phyloP scores from a whole-genome alignment of 2,329 filamentous ascomycete species.

The Cercospora nicotianae region DNA sequence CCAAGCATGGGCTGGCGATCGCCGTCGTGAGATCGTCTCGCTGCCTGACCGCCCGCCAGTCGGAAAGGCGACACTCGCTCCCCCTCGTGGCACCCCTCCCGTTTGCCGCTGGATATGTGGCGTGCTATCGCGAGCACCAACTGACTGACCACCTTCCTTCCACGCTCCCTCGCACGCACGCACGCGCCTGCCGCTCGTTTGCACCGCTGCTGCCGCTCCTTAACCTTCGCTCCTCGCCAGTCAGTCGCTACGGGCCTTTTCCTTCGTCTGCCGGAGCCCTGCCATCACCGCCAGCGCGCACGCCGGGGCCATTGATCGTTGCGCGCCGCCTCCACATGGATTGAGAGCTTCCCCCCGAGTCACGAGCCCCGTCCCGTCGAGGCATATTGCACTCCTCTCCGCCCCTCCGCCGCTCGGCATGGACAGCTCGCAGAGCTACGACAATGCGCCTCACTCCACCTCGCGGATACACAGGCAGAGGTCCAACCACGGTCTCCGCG shows the following conservation, averaged over 20 bases:
- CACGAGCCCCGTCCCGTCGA: not conserved
- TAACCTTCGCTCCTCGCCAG: not conserved
- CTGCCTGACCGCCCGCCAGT: slow-evolving; percentile 11
- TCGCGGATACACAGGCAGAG: slow-evolving; percentile 30
- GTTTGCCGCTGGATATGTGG: slow-evolving; percentile 13
- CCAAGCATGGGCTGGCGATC: not conserved
- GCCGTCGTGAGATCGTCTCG: slow-evolving; percentile 10
- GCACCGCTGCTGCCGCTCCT: slow-evolving; percentile 3
- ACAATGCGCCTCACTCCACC: slow-evolving; percentile 17
- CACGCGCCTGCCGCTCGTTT: slow-evolving; percentile 9
- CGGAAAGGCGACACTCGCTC: not conserved
- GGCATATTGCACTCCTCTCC: not conserved
- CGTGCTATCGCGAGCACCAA: slow-evolving; percentile 10
- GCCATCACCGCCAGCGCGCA: not conserved
- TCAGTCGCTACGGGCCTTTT: not conserved
- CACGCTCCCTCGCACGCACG: not conserved
- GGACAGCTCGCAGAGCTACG: slow-evolving; percentile 24
- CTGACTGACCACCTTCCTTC: not conserved
- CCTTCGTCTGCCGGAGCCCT: not conserved
- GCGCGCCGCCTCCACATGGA: not conserved
- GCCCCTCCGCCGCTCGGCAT: not conserved
- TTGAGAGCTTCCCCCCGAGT: not conserved
- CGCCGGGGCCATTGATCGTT: not conserved
- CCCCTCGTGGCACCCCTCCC: not conserved
- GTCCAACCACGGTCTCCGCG: slow-evolving; percentile 26